A percentile compares a stretch with the other conserved stretches of the same genome.
phyloP scores from a whole-genome alignment of 805 yeast species.

The Sugiyamaella valdiviana region DNA sequence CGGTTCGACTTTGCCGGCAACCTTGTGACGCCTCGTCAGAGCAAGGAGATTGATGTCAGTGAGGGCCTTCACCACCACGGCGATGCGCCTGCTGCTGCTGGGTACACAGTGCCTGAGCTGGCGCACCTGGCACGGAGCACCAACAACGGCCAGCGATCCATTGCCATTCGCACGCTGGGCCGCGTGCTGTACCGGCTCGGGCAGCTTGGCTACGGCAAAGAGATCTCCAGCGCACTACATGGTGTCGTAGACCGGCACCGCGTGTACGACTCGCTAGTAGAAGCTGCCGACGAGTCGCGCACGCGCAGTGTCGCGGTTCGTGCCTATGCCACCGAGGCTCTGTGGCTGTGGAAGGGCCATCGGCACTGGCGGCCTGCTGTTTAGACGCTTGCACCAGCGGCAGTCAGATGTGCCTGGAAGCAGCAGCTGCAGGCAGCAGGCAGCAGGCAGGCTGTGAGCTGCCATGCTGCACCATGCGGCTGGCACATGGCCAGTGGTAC shows the following conservation, averaged over 20 bases:
- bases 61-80: slow-evolving; percentile 89
- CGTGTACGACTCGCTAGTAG: slow-evolving; percentile 58
- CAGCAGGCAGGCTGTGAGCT: not conserved
- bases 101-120: slow-evolving; percentile 81
- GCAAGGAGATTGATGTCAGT: slow-evolving; percentile 44
- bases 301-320: slow-evolving; percentile 67
- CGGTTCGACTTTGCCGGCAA: slow-evolving; percentile 87
- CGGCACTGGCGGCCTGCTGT: slow-evolving; percentile 8
- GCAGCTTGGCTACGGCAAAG: slow-evolving; percentile 35
- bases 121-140: slow-evolving; percentile 73
- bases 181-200: slow-evolving; percentile 79
- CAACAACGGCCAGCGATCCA: slow-evolving; percentile 76
- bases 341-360: slow-evolving; percentile 71
- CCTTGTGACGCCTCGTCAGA: slow-evolving; percentile 53
- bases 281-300: slow-evolving; percentile 53
- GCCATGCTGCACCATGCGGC: not conserved
- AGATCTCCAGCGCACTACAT: slow-evolving; percentile 59
- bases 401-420: slow-evolving; percentile 1
- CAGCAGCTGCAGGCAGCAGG: not conserved
- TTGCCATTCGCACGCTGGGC: slow-evolving; percentile 83
- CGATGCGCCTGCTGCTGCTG: slow-evolving; percentile 81
- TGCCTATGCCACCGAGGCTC: slow-evolving; percentile 80
- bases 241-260: slow-evolving; percentile 57
- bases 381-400: not conserved
- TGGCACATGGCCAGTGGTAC: not conserved